phyloP scores from a whole-genome alignment of 1,284 basidiomycete genomes.

The Coniferiporia weirii region DNA sequence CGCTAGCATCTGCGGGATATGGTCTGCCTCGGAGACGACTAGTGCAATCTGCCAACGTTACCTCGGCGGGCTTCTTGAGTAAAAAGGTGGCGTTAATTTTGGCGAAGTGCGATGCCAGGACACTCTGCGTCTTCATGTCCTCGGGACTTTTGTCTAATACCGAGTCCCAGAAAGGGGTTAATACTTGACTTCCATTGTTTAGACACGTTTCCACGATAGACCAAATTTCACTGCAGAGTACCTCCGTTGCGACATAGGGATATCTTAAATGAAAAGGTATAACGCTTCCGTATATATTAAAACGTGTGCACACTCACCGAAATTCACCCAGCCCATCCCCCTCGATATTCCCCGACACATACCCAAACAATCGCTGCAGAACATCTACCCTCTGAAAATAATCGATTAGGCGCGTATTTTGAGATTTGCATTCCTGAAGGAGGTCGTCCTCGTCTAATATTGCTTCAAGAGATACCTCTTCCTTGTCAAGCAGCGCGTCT shows the following conservation, averaged over 20 bases:
- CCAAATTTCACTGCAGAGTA: slow-evolving; percentile 94
- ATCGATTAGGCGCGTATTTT: slow-evolving; percentile 84
- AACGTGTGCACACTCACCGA: slow-evolving; percentile 50
- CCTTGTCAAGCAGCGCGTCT: slow-evolving; percentile 79
- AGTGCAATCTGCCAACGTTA: slow-evolving; percentile 36
- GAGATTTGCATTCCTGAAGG: slow-evolving; percentile 91
- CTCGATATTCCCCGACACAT: slow-evolving; percentile 83
- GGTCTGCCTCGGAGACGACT: slow-evolving; percentile 25
- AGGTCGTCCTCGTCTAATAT: slow-evolving; percentile 94
- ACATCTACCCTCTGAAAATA: slow-evolving; percentile 81
- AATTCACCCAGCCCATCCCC: slow-evolving; percentile 67
- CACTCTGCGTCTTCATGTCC: slow-evolving; percentile 72
- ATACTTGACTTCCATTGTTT: slow-evolving; percentile 61
- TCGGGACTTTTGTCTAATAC: slow-evolving; percentile 76
- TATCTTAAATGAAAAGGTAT: slow-evolving; percentile 52
- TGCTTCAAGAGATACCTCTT: slow-evolving; percentile 81
- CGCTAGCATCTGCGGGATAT: slow-evolving; percentile 71
- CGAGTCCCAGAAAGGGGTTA: slow-evolving; percentile 90
- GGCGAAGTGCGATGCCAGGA: slow-evolving; percentile 78
- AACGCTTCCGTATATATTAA: background rate
- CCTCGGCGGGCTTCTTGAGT: slow-evolving; percentile 86
- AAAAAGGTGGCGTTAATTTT: slow-evolving; percentile 88
- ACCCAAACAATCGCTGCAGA: slow-evolving; percentile 72
- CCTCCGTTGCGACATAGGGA: slow-evolving; percentile 92
- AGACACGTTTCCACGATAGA: slow-evolving; percentile 89